Evolutionary conservation across 2,329 filamentous ascomycete genomes (phyloP), one percentile per base, ranked within the genome.

Genomic region (Purpureocillium lavendulum): DNA sequence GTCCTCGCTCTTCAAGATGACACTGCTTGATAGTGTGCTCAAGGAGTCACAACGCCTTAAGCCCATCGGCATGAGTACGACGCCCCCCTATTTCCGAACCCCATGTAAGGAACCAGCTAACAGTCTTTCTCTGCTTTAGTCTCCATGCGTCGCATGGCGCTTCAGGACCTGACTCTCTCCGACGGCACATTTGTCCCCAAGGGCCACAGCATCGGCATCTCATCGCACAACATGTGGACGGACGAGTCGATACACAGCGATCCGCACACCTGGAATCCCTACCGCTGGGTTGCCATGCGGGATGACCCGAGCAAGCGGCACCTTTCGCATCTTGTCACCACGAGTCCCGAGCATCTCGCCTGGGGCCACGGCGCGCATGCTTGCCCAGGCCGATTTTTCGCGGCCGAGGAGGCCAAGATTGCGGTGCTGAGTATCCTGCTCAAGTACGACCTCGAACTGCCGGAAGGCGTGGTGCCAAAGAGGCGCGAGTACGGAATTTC

Each of bases 331-430:
- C 61, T 76, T 52, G 66, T 73, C 8, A 68, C 67, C 7, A 73
- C 71, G 2, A 66, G 62, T 14, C 56, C 66, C n/a, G 52, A 59
- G 10, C 66, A 71, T 48, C 51, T 75, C 16, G 58, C 66, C 0
- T 77, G 77, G 49, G 71, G 73, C 1, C 67, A 74, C 45, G 73
- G 73, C 3, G 58, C 66, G 39, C 71, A 75, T 52, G 69, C 64
- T 6, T 68, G 71, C 38, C 65, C 68, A 0, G 71, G 71, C 0
- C 60, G 70, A 2, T 74, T 75, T 54, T 73, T 74, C 45, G 69
- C 70, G 0, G 62, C 67, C 1, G 64, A 70, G 36, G 69, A 72
- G 52, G 53, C 71, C 29, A 75, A 75, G 53, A 67, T 75, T 51
- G 54, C 71, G 7, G 42, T 74, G 5, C 56, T 66, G 3, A 64